A percentile compares a stretch with the other conserved stretches of the same genome.
Evolutionary conservation across 23 red algal species (phyloP).

Genomic region (Agarophyton chilense): DNA sequence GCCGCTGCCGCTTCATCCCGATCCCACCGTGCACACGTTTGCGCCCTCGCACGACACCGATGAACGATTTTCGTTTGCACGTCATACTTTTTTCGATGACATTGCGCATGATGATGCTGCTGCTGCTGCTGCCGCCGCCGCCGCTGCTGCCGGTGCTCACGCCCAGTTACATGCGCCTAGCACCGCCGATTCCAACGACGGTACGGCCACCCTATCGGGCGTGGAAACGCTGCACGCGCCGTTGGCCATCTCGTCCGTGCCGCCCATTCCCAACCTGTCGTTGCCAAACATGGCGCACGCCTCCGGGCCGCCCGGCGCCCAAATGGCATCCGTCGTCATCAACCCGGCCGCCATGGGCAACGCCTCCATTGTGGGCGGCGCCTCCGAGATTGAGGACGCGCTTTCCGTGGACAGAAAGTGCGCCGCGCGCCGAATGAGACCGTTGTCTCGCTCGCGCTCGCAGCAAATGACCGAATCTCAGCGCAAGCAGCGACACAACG

Average conservation of each 20-base stretch:
- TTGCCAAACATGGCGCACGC: constrained; percentile 5
- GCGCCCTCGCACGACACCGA: constrained; percentile 46
- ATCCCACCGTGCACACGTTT: constrained; percentile 35
- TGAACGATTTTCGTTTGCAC: constrained; percentile 43
- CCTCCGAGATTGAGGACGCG: constrained; percentile 49
- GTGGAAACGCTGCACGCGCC: constrained; percentile 37
- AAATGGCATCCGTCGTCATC: background rate
- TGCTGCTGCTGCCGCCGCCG: background rate
- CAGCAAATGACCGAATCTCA: constrained; percentile 63
- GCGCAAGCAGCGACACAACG: constrained; percentile 67
- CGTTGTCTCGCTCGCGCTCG: constrained; percentile 35
- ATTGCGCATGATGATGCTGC: constrained; percentile 15
- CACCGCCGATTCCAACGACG: constrained; percentile 28
- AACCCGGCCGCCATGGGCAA: constrained; percentile 19
- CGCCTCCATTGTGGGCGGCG: constrained; percentile 37
- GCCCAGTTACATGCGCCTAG: background rate
- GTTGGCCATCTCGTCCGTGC: constrained; percentile 30
- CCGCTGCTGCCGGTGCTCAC: background rate
- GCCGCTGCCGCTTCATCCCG: constrained; percentile 52
- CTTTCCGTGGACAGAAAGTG: background rate
- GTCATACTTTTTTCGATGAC: constrained; percentile 48
- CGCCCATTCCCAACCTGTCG: constrained; percentile 41
- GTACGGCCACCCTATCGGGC: background rate
- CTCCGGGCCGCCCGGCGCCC: background rate
- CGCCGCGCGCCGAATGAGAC: constrained; percentile 10